Percentiles rank a stretch among this genome's conserved stretches.
These are phyloP conservation scores for Teratosphaeria zuluensis DNA, from an alignment of 2,329 filamentous ascomycete species.

Conservation along the genomic window DNA sequence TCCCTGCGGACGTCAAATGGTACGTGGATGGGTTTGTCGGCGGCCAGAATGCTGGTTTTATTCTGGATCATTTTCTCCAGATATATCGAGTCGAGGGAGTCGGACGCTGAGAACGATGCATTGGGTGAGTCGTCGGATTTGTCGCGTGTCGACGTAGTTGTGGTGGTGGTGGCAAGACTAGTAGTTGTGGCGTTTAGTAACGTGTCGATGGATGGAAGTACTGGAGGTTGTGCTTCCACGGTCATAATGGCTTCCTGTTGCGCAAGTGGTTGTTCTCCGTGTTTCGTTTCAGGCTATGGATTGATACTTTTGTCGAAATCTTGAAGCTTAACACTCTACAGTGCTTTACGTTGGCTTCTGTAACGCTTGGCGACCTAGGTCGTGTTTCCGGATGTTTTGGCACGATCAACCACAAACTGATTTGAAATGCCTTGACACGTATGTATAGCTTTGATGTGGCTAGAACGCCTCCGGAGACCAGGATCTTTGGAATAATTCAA, in stretches of 20 bases:
- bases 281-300: background rate
- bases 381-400: background rate
- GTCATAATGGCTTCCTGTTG: background rate
- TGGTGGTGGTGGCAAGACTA: background rate
- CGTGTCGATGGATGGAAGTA: background rate
- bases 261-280: background rate
- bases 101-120: background rate
- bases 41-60: background rate
- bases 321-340: background rate
- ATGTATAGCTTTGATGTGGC: no score
- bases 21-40: constrained; percentile 5
- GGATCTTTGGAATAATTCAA: no score
- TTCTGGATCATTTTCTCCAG: background rate
- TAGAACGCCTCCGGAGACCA: no score
- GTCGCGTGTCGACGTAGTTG: background rate
- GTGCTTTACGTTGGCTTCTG: background rate
- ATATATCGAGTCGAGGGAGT: background rate
- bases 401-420: background rate
- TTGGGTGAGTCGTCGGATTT: background rate
- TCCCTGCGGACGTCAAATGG: constrained; percentile 1
- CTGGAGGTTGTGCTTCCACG: background rate
- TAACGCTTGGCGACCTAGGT: background rate
- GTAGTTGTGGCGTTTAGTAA: background rate
- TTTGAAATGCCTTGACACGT: no score
- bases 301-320: background rate